These are phyloP conservation scores for Neurospora africana DNA, from an alignment of 495 filamentous ascomycete species.

Conservation along the genomic window DNA sequence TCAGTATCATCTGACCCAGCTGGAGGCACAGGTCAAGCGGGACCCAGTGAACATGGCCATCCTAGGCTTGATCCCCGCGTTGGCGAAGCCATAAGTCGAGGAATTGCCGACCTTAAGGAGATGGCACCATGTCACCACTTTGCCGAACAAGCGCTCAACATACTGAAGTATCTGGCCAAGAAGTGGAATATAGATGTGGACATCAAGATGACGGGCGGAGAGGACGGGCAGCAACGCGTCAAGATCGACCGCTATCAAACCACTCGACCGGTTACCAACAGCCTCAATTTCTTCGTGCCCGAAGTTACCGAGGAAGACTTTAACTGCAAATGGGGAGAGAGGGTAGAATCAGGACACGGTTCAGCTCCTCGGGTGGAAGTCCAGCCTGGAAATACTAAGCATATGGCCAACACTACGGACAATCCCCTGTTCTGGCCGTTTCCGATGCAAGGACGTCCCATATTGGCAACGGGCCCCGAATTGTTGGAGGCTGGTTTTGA, in stretches of 20 bases:
- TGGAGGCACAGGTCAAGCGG: slow-evolving; percentile 1
- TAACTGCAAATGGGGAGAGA: slow-evolving; percentile 23
- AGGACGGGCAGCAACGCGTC: background rate
- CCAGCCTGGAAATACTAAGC: slow-evolving; percentile 1
- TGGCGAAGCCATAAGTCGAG: slow-evolving; percentile 28
- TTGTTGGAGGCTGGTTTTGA: slow-evolving; percentile 40
- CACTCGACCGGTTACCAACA: slow-evolving; percentile 29
- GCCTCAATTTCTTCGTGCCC: slow-evolving; percentile 42
- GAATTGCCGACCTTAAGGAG: slow-evolving; percentile 42
- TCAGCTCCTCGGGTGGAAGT: slow-evolving; percentile 1
- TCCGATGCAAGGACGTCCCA: slow-evolving; percentile 43
- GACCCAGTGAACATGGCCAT: slow-evolving; percentile 10
- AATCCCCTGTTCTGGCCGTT: slow-evolving; percentile 46
- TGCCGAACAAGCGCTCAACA: slow-evolving; percentile 46
- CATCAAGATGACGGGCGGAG: slow-evolving; percentile 14
- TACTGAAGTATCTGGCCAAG: slow-evolving; percentile 41
- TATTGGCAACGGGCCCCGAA: slow-evolving; percentile 31
- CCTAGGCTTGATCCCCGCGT: slow-evolving; percentile 21
- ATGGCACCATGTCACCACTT: slow-evolving; percentile 51
- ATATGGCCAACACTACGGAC: slow-evolving; percentile 18
- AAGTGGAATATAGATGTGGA: slow-evolving; percentile 48
- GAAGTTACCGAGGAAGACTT: slow-evolving; percentile 34
- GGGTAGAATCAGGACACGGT: background rate
- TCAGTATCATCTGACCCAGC: slow-evolving; percentile 1
- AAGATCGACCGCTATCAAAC: slow-evolving; percentile 12